A percentile compares a stretch with the other conserved stretches of the same genome.
Conservation (phyloP, 768 basidiomycete species). For the Calocera cornea region DNA sequence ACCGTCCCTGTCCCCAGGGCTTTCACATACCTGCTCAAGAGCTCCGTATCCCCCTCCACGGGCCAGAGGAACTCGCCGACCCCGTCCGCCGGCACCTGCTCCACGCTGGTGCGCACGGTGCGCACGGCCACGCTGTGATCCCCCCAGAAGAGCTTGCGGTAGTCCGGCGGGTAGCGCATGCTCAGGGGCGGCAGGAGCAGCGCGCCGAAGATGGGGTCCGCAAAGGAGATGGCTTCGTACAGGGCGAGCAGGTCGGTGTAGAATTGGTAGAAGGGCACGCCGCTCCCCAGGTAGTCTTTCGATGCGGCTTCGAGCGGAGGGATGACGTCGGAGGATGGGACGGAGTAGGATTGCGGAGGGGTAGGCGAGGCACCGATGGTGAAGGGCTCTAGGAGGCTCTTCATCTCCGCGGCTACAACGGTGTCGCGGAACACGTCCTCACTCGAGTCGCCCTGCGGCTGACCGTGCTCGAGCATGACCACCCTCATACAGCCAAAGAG, state of each 20-base stretch:
- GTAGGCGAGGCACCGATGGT: slow-evolving; percentile 14
- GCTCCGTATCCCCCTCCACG: slow-evolving; percentile 44
- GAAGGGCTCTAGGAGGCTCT: slow-evolving; percentile 44
- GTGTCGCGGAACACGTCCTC: slow-evolving; percentile 74
- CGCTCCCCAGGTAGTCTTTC: slow-evolving; percentile 42
- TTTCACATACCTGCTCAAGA: slow-evolving; percentile 51
- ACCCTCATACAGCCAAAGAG: slow-evolving; percentile 81
- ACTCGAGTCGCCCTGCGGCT: slow-evolving; percentile 26
- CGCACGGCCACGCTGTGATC: slow-evolving; percentile 58
- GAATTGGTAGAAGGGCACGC: slow-evolving; percentile 81
- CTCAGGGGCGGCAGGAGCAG: slow-evolving; percentile 65
- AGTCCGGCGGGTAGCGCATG: slow-evolving; percentile 66
- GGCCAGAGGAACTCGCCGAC: slow-evolving; percentile 58
- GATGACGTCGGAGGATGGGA: slow-evolving; percentile 15
- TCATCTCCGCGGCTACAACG: slow-evolving; percentile 46
- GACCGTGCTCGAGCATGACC: slow-evolving; percentile 89
- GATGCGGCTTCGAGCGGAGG: slow-evolving; percentile 41
- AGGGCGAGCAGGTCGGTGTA: slow-evolving; percentile 82
- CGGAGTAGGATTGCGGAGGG: slow-evolving; percentile 20
- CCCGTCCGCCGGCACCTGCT: slow-evolving; percentile 29
- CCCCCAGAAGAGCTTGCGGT: slow-evolving; percentile 69
- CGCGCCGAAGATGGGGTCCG: slow-evolving; percentile 57
- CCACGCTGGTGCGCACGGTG: slow-evolving; percentile 40
- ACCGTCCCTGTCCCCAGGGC: slow-evolving; percentile 33
- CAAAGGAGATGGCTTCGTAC: slow-evolving; percentile 86